Evolutionary conservation across 2,329 filamentous ascomycete genomes (phyloP).

Genomic region (Ophiostoma quercus): DNA sequence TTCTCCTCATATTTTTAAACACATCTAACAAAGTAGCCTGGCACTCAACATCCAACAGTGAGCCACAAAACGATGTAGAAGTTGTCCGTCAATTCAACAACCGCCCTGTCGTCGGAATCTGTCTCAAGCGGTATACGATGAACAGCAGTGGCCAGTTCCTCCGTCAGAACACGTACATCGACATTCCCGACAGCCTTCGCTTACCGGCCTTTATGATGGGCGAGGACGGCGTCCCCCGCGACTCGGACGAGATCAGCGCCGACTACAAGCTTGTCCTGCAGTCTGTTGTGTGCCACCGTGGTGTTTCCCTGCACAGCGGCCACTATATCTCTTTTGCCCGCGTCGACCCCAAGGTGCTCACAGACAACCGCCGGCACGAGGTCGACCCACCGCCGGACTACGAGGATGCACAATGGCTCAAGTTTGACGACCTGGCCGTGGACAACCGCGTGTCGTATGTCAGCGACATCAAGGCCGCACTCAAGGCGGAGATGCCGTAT

Average conservation of each 20-base stretch:
- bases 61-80: constrained; percentile 63
- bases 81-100: constrained; percentile 84
- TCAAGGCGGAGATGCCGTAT: constrained; percentile 80
- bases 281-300: constrained; percentile 87
- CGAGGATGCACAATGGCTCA: constrained; percentile 74
- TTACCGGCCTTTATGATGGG: constrained; percentile 82
- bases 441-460: constrained; percentile 67
- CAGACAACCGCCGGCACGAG: constrained; percentile 53
- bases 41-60: constrained; percentile 60
- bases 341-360: constrained; percentile 59
- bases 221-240: constrained; percentile 62
- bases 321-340: constrained; percentile 87
- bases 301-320: constrained; percentile 76
- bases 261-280: constrained; percentile 92
- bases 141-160: constrained; percentile 61
- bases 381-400: constrained; percentile 59
- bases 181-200: constrained; percentile 77
- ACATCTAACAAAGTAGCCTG: constrained; percentile 56
- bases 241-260: constrained; percentile 62
- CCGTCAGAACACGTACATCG: constrained; percentile 75
- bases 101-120: constrained; percentile 84
- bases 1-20: background rate
- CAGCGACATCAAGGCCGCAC: constrained; percentile 67
- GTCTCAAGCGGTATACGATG: constrained; percentile 83
- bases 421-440: constrained; percentile 77